Percentiles rank a stretch among this genome's conserved stretches.
Evolutionary conservation across 2,329 filamentous ascomycete species (phyloP).

Genomic region (Onygenales sp.): DNA sequence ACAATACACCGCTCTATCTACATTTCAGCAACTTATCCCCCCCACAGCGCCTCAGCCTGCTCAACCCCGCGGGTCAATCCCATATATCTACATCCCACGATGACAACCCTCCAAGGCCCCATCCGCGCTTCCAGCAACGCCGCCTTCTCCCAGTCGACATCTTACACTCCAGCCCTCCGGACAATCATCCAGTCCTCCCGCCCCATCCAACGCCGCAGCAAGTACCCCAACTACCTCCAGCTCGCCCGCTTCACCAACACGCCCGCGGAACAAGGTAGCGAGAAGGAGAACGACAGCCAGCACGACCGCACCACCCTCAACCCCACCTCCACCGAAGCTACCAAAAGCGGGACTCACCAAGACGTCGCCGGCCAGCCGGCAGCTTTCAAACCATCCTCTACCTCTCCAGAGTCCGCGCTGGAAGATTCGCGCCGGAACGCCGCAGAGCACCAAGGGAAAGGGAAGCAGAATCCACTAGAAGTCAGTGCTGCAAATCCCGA

Average conservation of each 20-base stretch:
- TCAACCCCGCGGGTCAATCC: too few species aligned
- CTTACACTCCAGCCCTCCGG: background rate
- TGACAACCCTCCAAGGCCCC: background rate
- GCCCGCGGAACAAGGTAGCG: background rate
- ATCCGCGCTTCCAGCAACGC: background rate
- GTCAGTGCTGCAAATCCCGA: conserved; percentile 1
- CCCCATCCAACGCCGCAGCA: background rate
- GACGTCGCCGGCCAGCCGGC: background rate
- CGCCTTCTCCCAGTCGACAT: background rate
- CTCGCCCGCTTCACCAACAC: background rate
- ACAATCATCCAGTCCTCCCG: background rate
- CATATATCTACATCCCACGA: background rate
- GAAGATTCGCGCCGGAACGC: background rate
- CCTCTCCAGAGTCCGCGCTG: background rate
- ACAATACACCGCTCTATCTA: too few species aligned
- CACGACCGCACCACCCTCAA: background rate
- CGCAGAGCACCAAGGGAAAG: background rate
- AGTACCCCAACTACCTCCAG: background rate
- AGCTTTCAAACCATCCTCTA: background rate
- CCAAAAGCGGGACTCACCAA: background rate
- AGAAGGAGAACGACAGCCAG: background rate
- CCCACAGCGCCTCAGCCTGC: too few species aligned
- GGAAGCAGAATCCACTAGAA: background rate
- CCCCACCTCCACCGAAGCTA: background rate
- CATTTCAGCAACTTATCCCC: too few species aligned